Percentiles rank a stretch among this genome's conserved stretches.
Evolutionary conservation across 495 filamentous ascomycete genomes (phyloP).

Genomic region (Podospora pseudopauciseta): DNA sequence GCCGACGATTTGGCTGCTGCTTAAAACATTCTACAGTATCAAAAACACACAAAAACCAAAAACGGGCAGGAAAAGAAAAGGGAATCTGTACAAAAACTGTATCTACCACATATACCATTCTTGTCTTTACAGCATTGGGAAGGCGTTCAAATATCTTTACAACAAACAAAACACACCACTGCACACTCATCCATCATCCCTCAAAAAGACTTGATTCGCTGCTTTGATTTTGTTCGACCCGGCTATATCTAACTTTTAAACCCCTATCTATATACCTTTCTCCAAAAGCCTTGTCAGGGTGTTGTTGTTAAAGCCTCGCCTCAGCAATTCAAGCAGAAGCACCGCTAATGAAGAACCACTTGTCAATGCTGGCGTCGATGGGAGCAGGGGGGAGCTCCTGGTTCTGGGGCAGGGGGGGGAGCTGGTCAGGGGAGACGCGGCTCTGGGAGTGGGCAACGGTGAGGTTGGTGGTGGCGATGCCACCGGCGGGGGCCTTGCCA

Average conservation of each 20-base stretch:
- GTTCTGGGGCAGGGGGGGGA: slow-evolving; percentile 67
- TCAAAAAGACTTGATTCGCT: slow-evolving; percentile 4
- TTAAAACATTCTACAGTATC: slow-evolving; percentile 10
- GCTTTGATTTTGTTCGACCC: not conserved
- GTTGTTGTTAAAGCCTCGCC: not conserved
- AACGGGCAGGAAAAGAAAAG: not conserved
- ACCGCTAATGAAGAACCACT: slow-evolving; percentile 99
- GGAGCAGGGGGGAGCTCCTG: slow-evolving; percentile 79
- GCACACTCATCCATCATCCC: not conserved
- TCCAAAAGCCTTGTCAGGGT: too few species aligned
- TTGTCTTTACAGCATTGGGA: slow-evolving; percentile 15
- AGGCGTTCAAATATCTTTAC: slow-evolving; percentile 12
- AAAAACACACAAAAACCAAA: not conserved
- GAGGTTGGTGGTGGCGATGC: slow-evolving; percentile 80
- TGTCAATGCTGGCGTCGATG: slow-evolving; percentile 96
- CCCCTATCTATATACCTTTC: not conserved
- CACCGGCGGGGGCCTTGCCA: slow-evolving; percentile 74
- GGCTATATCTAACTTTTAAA: slow-evolving; percentile 1
- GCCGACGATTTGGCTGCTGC: slow-evolving; percentile 72
- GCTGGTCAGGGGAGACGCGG: slow-evolving; percentile 58
- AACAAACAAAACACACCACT: slow-evolving; percentile 3
- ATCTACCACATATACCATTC: slow-evolving; percentile 4
- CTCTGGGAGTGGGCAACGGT: slow-evolving; percentile 65
- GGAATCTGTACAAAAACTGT: not conserved
- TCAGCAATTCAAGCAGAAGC: slow-evolving; percentile 65